Evolutionary conservation across 306 rosid genomes (phyloP), one percentile per base, ranked within the genome.

Genomic region (Rosa persica): DNA sequence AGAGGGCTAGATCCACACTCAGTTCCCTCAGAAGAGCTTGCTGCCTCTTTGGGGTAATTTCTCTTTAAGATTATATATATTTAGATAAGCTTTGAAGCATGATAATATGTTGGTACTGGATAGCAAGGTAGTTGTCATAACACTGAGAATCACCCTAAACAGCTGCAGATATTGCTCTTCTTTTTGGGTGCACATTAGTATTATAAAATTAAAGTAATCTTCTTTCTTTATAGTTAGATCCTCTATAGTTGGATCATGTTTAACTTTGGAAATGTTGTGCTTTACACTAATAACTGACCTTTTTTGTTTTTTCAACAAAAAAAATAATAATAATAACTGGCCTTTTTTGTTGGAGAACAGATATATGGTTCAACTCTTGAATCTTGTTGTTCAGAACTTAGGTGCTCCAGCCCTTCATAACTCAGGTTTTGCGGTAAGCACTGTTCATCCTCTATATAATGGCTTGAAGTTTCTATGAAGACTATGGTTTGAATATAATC

Each of bases 361-460:
- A 80, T 95, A 95, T 85, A 95, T 89, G 97, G 93, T 93, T 81
- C 99, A 95, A 84, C 97, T 95, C 79, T 86, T 95, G 66, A 93
- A 91, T 88, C 96, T 95, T 74, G 74, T 93, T 79, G 96, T 89
- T 81, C 97, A 86, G 83, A 85, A 83, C 90, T 86, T 95, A 89
- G 97, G 92, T 88, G 93, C 92, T 85, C 98, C 99, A 74, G 92
- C 93, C 62, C 97, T 95, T 91, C 99, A 93, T 87, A 91, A 91
- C 86, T 85, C 99, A 20, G 99, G 99, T 81, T 95, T 95, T 83
- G 98, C 98, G 73, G 99, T 95, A 93, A 85, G 98, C 85, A 62
- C 66, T 57, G 48, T 17, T 74, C 66, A 46, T 38, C 71, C 69
- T 79, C 79, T 48, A 76, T 60, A 65, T 58, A 71, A 52, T 69